These are phyloP conservation scores for Ogataea naganishii DNA, from an alignment of 805 yeast species.

Conservation along the genomic window DNA sequence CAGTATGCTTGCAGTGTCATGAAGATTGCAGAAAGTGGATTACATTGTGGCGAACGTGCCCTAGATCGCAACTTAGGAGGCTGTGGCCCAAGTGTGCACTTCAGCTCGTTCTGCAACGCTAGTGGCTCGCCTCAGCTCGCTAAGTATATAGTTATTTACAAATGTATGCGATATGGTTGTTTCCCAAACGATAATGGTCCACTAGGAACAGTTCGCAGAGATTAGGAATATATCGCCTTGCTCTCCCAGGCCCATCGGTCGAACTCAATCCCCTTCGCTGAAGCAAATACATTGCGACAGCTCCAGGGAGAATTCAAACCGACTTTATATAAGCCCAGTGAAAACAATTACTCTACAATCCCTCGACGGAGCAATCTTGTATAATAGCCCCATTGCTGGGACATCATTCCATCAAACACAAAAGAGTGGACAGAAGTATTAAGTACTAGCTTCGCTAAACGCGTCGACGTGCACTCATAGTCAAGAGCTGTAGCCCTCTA, in stretches of 20 bases:
- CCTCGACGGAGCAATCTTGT: conserved; percentile 98
- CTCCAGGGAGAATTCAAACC: conserved; percentile 60
- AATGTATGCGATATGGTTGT: conserved; percentile 98
- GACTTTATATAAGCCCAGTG: conserved; percentile 15
- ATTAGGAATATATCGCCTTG: conserved; percentile 99
- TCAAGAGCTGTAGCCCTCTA: conserved; percentile 14
- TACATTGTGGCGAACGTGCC: too few relatives aligned
- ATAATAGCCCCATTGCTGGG: conserved; percentile 29
- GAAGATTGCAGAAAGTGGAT: too few relatives aligned
- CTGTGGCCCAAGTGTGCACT: too few relatives aligned
- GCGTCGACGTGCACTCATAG: conserved; percentile 27
- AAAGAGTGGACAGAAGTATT: conserved; percentile 17
- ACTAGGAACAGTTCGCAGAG: conserved; percentile 83
- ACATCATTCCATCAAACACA: conserved; percentile 20
- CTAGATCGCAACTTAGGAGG: too few relatives aligned
- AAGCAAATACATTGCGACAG: too few relatives aligned
- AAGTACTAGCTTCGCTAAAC: conserved; percentile 26
- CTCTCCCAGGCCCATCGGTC: conserved; percentile 39
- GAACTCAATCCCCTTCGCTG: conserved; percentile 46
- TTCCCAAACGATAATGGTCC: conserved; percentile 98
- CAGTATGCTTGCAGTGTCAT: too few relatives aligned
- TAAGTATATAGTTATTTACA: conserved; percentile 3
- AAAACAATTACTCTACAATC: conserved; percentile 61
- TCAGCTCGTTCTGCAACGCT: too few relatives aligned
- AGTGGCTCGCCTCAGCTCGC: too few relatives aligned